phyloP scores from a whole-genome alignment of 768 basidiomycete species.

The Lenzites betulinus region DNA sequence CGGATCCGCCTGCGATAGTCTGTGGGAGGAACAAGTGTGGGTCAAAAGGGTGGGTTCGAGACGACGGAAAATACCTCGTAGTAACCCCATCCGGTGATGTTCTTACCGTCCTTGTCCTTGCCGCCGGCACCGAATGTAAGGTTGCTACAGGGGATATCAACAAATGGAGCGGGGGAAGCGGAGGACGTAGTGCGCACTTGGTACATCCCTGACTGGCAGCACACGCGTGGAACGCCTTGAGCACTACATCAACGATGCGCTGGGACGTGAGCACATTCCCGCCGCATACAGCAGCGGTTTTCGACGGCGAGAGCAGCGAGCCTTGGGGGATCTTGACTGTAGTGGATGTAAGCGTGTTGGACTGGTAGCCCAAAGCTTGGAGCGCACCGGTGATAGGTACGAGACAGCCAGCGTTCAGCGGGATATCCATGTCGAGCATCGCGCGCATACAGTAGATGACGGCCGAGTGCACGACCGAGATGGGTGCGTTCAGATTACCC shows the following conservation, averaged over 20 bases:
- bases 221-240: slow-evolving; percentile 89
- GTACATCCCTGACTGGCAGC: slow-evolving; percentile 95
- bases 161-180: neutral
- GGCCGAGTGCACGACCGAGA: slow-evolving; percentile 84
- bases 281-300: slow-evolving; percentile 88
- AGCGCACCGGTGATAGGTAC: slow-evolving; percentile 73
- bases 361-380: neutral
- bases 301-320: slow-evolving; percentile 77
- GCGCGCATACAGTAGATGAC: slow-evolving; percentile 89
- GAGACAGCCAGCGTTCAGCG: slow-evolving; percentile 91
- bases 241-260: slow-evolving; percentile 91
- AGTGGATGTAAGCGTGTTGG: slow-evolving; percentile 19
- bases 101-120: slow-evolving; percentile 78
- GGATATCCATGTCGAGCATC: slow-evolving; percentile 86
- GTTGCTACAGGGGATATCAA: slow-evolving; percentile 50
- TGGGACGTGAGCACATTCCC: slow-evolving; percentile 92
- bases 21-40: slow-evolving; percentile 30
- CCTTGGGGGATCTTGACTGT: slow-evolving; percentile 79
- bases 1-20: slow-evolving; percentile 95
- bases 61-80: slow-evolving; percentile 44
- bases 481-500: slow-evolving; percentile 83
- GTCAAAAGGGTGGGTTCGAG: neutral
- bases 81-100: slow-evolving; percentile 85
- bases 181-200: slow-evolving; percentile 55
- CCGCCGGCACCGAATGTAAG: slow-evolving; percentile 88